A percentile compares a stretch with the other conserved stretches of the same genome.
These are phyloP conservation scores for Pythium rishiriense DNA, from an alignment of 352 stramenopile genomes.

Conservation along the genomic window DNA sequence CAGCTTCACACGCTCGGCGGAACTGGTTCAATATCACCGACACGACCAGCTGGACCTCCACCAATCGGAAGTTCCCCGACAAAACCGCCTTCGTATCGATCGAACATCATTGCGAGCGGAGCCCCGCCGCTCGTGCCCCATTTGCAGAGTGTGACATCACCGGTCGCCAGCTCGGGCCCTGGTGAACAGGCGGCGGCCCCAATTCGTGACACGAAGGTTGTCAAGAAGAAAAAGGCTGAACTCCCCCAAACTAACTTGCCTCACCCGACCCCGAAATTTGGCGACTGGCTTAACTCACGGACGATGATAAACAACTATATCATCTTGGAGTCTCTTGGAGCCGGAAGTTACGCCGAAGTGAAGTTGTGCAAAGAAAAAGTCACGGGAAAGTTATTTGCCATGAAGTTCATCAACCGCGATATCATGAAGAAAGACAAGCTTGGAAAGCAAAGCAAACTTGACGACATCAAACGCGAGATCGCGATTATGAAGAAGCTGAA, in stretches of 20 bases:
- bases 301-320: constrained; percentile 96
- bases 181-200: constrained; percentile 9
- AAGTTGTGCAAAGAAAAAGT: constrained; percentile 87
- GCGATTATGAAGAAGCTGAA: constrained; percentile 97
- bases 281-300: constrained; percentile 81
- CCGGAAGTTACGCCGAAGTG: constrained; percentile 89
- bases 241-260: constrained; percentile 74
- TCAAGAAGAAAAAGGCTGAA: constrained; percentile 83
- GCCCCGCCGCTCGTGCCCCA: constrained; percentile 38
- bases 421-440: constrained; percentile 87
- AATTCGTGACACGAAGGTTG: constrained; percentile 77
- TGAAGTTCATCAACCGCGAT: constrained; percentile 89
- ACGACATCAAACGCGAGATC: constrained; percentile 93
- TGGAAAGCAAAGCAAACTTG: constrained; percentile 74
- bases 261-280: constrained; percentile 77
- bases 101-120: constrained; percentile 45
- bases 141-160: constrained; percentile 22
- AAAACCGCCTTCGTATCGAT: constrained; percentile 54
- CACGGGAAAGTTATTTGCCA: constrained; percentile 72
- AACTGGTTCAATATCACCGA: constrained; percentile 42
- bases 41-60: constrained; percentile 28
- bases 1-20: constrained; percentile 11
- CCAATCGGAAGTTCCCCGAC: constrained; percentile 27
- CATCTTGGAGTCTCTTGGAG: constrained; percentile 83
- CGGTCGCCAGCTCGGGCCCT: constrained; percentile 4